Evolutionary conservation across 305 asterid genomes (phyloP), one percentile per base, ranked within the genome.

Genomic region (Ilex paraguariensis): DNA sequence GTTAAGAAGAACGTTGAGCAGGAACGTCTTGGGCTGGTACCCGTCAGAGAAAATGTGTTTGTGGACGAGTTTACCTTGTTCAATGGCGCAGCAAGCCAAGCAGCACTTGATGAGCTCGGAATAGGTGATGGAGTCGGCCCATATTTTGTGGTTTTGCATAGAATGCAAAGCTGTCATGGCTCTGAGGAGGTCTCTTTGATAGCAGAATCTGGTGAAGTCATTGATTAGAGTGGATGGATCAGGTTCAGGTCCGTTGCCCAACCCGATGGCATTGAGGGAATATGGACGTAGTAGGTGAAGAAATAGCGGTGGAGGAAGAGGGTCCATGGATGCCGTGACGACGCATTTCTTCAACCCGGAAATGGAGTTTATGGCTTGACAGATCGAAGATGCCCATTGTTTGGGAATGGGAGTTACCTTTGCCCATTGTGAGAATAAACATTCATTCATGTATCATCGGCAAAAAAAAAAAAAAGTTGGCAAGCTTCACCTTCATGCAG

Each of bases 61-160:
- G 61, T 84, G 93, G 46, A 88, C 75, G 48, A 51, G 75, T 72
- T 70, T 81, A 5, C 93, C 93, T 45, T 79, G 78, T 58, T 71
- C 66, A 51, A 86, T 39, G 3, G 88, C 89, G 10, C 86, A 61
- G 55, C 67, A 72, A 48, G 87, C 77, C 59, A 86, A 71, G 66
- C 96, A 88, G 63, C 96, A 84, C 73, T 84, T 88, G 14, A 86
- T 81, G 66, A 88, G 88, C 79, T 88, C 88, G 5, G 84, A 61
- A 36, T 86, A 88, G 30, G 82, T 79, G 57, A 84, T 54, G 32
- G 86, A 68, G 63, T 86, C 81, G 13, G 90, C 95, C 78, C 79
- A 81, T 21, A 88, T 57, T 49, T 63, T 73, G 66, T 68, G 64
- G 12, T 63, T 71, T 60, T 86, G 87, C 92, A 84, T 82, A 12